These are phyloP conservation scores for Claviceps spartinae DNA, from an alignment of 2,329 filamentous ascomycete genomes.

Conservation along the genomic window DNA sequence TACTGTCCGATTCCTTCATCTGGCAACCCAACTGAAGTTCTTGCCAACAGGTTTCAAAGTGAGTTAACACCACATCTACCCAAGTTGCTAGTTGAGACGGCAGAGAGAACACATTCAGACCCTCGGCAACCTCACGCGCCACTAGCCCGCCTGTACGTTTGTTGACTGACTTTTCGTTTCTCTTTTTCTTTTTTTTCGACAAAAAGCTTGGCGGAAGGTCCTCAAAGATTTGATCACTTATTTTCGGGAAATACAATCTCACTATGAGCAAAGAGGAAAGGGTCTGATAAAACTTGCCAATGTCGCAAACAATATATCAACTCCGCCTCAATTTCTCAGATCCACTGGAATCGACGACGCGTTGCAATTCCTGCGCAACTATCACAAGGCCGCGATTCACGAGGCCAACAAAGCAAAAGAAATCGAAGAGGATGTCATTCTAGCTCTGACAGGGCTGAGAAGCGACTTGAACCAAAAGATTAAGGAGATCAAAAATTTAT, in stretches of 20 bases:
- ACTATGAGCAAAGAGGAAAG: slow-evolving; percentile 79
- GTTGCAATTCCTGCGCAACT: slow-evolving; percentile 62
- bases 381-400: slow-evolving; percentile 65
- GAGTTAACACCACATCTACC: slow-evolving; percentile 17
- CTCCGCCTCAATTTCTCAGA: slow-evolving; percentile 62
- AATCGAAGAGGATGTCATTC: slow-evolving; percentile 82
- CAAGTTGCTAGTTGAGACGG: neutral
- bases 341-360: slow-evolving; percentile 83
- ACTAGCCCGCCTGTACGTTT: neutral
- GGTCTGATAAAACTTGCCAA: slow-evolving; percentile 71
- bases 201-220: slow-evolving; percentile 78
- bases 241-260: slow-evolving; percentile 80
- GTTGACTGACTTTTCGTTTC: neutral
- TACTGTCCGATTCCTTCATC: slow-evolving; percentile 78
- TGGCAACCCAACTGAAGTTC: slow-evolving; percentile 74
- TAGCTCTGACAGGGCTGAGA: slow-evolving; percentile 70
- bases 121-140: neutral
- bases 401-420: slow-evolving; percentile 83
- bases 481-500: slow-evolving; percentile 91
- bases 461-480: slow-evolving; percentile 91
- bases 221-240: slow-evolving; percentile 90
- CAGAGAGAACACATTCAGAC: neutral
- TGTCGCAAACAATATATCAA: slow-evolving; percentile 64
- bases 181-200: slow-evolving; percentile 1
- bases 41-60: slow-evolving; percentile 85